Base-by-base conservation (phyloP, 768 basidiomycete species). In the Suillus variegatus region DNA sequence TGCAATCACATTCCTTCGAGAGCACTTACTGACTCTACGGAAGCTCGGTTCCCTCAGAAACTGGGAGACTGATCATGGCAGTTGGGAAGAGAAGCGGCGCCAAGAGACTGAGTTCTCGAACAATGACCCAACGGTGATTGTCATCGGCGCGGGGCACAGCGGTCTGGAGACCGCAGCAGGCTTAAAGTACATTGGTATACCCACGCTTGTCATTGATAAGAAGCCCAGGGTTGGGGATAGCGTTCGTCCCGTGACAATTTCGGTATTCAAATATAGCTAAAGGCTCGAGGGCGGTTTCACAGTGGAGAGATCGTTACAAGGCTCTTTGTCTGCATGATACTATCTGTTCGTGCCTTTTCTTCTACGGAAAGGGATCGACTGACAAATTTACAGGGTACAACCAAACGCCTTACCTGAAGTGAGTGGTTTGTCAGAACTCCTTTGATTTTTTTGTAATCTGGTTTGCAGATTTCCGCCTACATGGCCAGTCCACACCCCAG, bases 161-260 rank as follows among this genome's bases (percentile, higher is more conserved):
- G 92, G 91, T 1, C 75, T 94, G 35, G 85, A 82, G 47, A 72
- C 86, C 2, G 89, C 90, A 0, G 88, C 89, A 2, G 80, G 89
- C 22, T 77, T 93, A 62, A 88, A 88, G 69, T 80, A 79, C 49
- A 76, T 91, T 32, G 86, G 83, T n/a, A 75, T 93, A 14, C 69
- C 78, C 1, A 77, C 82, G 1, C 76, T 94, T 12, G 74, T 89
- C n/a, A 76, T 90, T 18, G 90, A 91, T 67, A 80, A 78, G 69
- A 82, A 85, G 63, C 62, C 76, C 14, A 76, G 82, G 6, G 74
- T 87, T 13, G 87, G 89, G 2, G 85, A 88, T 67, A 83, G 60
- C 51, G 74, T 75, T 54, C 60, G 74, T 70, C 9, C 2, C 1
- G 10, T 44, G 22, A 13, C 51, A 10, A 18, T 35, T 4, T 56